Percentiles rank a stretch among this genome's conserved stretches.
Evolutionary conservation across 2,329 filamentous ascomycete genomes (phyloP).

Genomic region (Arachnomyces sp.): DNA sequence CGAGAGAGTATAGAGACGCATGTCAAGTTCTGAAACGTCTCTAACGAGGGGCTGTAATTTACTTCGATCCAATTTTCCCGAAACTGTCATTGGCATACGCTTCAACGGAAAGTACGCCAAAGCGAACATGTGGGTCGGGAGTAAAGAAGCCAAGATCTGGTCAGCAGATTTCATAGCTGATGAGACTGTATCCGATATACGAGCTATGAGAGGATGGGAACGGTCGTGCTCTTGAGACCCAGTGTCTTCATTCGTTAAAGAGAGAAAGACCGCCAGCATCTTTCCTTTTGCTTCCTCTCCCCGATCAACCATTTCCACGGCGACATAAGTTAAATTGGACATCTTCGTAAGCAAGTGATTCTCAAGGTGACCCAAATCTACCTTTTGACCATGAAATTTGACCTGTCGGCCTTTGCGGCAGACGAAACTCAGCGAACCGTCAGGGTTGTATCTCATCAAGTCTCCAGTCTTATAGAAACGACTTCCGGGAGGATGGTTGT

Average conservation of each 20-base stretch:
- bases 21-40: slow-evolving; percentile 31
- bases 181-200: slow-evolving; percentile 17
- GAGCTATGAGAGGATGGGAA: too few relatives aligned
- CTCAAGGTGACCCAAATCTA: slow-evolving; percentile 52
- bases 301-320: neutral
- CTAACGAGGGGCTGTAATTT: slow-evolving; percentile 21
- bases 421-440: slow-evolving; percentile 34
- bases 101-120: slow-evolving; percentile 31
- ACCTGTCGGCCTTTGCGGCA: slow-evolving; percentile 62
- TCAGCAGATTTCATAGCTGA: slow-evolving; percentile 22
- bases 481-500: slow-evolving; percentile 23
- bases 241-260: too few relatives aligned
- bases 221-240: too few relatives aligned
- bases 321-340: slow-evolving; percentile 36
- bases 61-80: slow-evolving; percentile 33
- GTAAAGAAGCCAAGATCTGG: slow-evolving; percentile 23
- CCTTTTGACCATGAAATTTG: slow-evolving; percentile 58
- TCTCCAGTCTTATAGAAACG: slow-evolving; percentile 37
- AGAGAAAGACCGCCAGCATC: slow-evolving; percentile 39
- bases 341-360: slow-evolving; percentile 30
- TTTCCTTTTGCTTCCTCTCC: slow-evolving; percentile 29
- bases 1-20: slow-evolving; percentile 22
- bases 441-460: slow-evolving; percentile 30
- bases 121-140: slow-evolving; percentile 29
- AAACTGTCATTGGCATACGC: slow-evolving; percentile 29